Conservation (phyloP, 2,329 filamentous ascomycete species). For the Trichophyton mentagrophytes region DNA sequence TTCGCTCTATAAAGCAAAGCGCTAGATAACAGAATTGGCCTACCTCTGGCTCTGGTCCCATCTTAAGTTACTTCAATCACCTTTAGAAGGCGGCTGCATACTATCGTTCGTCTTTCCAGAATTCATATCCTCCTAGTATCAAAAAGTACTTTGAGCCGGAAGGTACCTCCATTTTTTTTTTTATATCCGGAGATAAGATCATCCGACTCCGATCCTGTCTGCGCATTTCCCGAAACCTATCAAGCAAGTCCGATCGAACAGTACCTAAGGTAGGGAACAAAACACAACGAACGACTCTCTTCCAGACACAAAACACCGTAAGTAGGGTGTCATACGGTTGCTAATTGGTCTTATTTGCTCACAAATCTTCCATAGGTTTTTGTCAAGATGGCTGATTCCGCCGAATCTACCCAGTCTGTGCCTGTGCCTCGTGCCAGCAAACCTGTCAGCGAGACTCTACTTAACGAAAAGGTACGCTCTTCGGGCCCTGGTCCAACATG, state of each 20-base stretch:
- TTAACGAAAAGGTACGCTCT: slow-evolving; percentile 85
- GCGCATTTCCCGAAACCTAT: not conserved
- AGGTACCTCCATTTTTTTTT: not conserved
- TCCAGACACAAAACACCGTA: not conserved
- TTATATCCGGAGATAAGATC: not conserved
- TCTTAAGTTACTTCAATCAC: not conserved
- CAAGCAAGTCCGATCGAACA: not conserved
- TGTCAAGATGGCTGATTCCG: slow-evolving; percentile 43
- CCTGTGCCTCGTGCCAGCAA: slow-evolving; percentile 56
- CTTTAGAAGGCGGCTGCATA: not conserved
- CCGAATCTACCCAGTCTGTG: slow-evolving; percentile 44
- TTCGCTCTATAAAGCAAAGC: slow-evolving; percentile 10
- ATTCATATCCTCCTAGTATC: not conserved
- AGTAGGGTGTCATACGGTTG: not conserved
- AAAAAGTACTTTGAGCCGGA: not conserved
- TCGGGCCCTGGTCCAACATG: not conserved
- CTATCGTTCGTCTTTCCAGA: not conserved
- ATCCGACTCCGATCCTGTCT: not conserved
- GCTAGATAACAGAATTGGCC: not conserved
- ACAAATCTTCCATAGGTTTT: not conserved
- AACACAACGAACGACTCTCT: not conserved
- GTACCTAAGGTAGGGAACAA: not conserved
- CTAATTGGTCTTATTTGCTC: not conserved
- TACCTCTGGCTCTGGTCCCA: not conserved
- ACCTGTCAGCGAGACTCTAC: slow-evolving; percentile 90